Evolutionary conservation across 768 basidiomycete species (phyloP), one percentile per base, ranked within the genome.

Genomic region (Trametes sanguinea): DNA sequence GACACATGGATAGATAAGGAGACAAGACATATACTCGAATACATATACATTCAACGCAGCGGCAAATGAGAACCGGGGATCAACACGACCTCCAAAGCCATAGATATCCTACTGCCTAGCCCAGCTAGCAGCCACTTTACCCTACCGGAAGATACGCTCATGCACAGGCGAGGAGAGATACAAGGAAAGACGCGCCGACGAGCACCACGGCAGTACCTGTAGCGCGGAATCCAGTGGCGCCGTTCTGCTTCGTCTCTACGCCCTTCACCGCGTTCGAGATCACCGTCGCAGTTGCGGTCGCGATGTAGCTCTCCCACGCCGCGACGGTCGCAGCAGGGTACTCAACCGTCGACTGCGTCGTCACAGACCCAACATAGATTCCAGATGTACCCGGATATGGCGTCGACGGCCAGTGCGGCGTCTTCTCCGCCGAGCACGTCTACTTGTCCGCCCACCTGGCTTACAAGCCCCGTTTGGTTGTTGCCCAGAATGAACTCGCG

Each of bases 401-500:
- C 69, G 50, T 80, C 78, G 33, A 70, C 76, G 5, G 76, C 77
- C 2, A 87, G 72, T 1, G 77, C 71, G 2, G 79, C 45, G 68
- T 79, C 73, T 66, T 84, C 83, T 8, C 88, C 89, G 10, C 82
- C 83, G 27, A 81, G 61, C 43, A 82, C 81, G 3, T 69, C 51
- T 40, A 66, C 66, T 10, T 63, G 32, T 40, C 71, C 74, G 63
- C 63, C 57, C 33, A 22, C 27, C 67, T 62, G 68, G 22, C 70
- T 74, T 40, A 90, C 83, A 5, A 83, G 78, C 0, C 88, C 89
- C 1, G 84, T 85, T 35, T 74, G 59, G 71, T 88, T 87, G 58
- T 72, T 74, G 3, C 89, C 88, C 43, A 91, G 75, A 52, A 91
- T 76, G 64, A 90, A 91, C 62, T 91, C 86, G 17, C 84, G 83